Percentiles rank a stretch among this genome's conserved stretches.
Evolutionary conservation across 2,329 filamentous ascomycete species (phyloP).

Genomic region (Arthroderma uncinatum): DNA sequence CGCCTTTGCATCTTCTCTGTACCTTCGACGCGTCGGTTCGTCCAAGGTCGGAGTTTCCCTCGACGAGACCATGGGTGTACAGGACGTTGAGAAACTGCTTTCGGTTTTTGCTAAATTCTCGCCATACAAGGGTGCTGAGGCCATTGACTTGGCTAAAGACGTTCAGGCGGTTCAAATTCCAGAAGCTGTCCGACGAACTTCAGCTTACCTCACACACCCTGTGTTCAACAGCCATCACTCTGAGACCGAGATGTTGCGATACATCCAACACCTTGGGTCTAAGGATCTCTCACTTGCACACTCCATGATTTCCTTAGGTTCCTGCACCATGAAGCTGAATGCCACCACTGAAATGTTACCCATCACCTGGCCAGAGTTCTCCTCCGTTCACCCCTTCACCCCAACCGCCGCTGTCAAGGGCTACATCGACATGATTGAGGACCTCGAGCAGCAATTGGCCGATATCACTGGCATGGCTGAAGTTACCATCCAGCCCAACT

Average conservation of each 20-base stretch:
- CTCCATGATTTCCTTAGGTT: slow-evolving; percentile 95
- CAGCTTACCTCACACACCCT: slow-evolving; percentile 70
- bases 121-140: slow-evolving; percentile 22
- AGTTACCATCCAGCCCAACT: slow-evolving; percentile 89
- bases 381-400: slow-evolving; percentile 71
- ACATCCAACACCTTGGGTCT: slow-evolving; percentile 85
- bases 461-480: slow-evolving; percentile 81
- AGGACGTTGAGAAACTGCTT: slow-evolving; percentile 48
- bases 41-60: slow-evolving; percentile 60
- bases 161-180: slow-evolving; percentile 36
- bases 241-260: slow-evolving; percentile 85
- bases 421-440: slow-evolving; percentile 58
- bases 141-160: slow-evolving; percentile 22
- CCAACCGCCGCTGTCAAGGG: slow-evolving; percentile 53
- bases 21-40: slow-evolving; percentile 52
- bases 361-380: slow-evolving; percentile 63
- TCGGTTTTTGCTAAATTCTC: slow-evolving; percentile 43
- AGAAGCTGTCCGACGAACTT: slow-evolving; percentile 55
- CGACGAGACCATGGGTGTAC: slow-evolving; percentile 58
- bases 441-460: slow-evolving; percentile 64
- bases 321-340: slow-evolving; percentile 98
- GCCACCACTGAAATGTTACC: slow-evolving; percentile 87
- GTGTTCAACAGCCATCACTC: slow-evolving; percentile 94
- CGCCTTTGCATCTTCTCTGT: slow-evolving; percentile 44
- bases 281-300: slow-evolving; percentile 90